Base-by-base conservation (phyloP, 805 yeast species). In the Hagleromyces aurorensis region DNA sequence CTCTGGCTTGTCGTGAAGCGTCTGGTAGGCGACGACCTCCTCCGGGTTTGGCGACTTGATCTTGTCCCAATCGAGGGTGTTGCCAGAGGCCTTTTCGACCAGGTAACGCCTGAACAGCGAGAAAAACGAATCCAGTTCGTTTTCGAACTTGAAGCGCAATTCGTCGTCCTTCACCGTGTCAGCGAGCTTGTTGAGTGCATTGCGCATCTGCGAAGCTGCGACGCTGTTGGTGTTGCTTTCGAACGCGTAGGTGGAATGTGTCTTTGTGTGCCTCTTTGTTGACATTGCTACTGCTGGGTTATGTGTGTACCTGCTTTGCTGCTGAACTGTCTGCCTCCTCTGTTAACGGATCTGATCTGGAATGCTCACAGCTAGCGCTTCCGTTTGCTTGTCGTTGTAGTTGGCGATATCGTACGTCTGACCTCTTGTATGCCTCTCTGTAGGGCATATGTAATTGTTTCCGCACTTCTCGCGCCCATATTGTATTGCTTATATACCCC, bases 131-230 rank as follows among this genome's bases (percentile, higher is more conserved):
- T 91, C 97, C 94, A 89, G 78, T 61, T 87, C 93, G 46, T 69
- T 70, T 61, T 89, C 96, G 52, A 91, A 86, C 46, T 70, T 70
- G 38, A 52, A 54, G 48, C 69, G 72, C 29, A 51, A 50, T 11
- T 64, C 67, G 13, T 55, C 57, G 45, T 68, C 80, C 13, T 62
- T 58, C 32, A 83, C 81, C n/a, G 86, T 69, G 59, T 89, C 97
- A 28, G 87, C 78, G 55, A 89, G 67, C 59, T 72, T 74, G 71
- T 89, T 89, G 61, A 91, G 72, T 2, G 94, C 89, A 58, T 91
- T 89, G 56, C 97, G 78, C 97, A 89, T 91, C 62, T 85, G 96
- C 41, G 94, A 80, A 5, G 97, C 96, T 16, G 97, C 95, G 39
- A 86, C 91, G 40, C 83, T 83, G 33, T 95, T 84, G 27, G 95